A percentile compares a stretch with the other conserved stretches of the same genome.
phyloP scores from a whole-genome alignment of 257 asterid species.

The Linaria vulgaris region DNA sequence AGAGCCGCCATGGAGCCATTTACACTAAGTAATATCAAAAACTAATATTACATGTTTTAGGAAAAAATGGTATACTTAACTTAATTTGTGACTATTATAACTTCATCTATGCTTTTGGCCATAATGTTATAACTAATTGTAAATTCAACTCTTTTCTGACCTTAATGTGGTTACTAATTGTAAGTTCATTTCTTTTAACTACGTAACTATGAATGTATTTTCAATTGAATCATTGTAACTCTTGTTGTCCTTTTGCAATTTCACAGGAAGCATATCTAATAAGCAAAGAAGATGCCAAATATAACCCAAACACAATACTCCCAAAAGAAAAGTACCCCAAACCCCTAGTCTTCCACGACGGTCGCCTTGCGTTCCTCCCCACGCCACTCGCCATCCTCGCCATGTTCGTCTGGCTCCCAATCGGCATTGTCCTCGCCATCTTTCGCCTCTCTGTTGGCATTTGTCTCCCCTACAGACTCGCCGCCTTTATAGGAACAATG shows the following conservation, averaged over 20 bases:
- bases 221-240: neutral
- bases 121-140: too few relatives aligned
- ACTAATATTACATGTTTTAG: too few relatives aligned
- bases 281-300: constrained; percentile 47
- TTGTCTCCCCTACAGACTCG: constrained; percentile 50
- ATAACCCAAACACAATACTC: constrained; percentile 23
- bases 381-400: constrained; percentile 65
- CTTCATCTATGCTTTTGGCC: too few relatives aligned
- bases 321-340: constrained; percentile 72
- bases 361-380: constrained; percentile 79
- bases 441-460: constrained; percentile 56
- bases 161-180: too few relatives aligned
- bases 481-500: constrained; percentile 39
- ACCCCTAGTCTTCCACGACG: constrained; percentile 87
- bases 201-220: neutral
- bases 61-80: too few relatives aligned
- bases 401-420: constrained; percentile 85
- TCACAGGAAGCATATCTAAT: constrained; percentile 73
- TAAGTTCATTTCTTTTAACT: too few relatives aligned
- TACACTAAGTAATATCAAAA: too few relatives aligned
- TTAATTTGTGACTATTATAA: too few relatives aligned
- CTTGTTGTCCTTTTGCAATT: constrained; percentile 16
- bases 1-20: too few relatives aligned
- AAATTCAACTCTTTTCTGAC: too few relatives aligned
- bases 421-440: constrained; percentile 55